phyloP scores from a whole-genome alignment of 257 asterid species.

The Ajuga chamaepitys region DNA sequence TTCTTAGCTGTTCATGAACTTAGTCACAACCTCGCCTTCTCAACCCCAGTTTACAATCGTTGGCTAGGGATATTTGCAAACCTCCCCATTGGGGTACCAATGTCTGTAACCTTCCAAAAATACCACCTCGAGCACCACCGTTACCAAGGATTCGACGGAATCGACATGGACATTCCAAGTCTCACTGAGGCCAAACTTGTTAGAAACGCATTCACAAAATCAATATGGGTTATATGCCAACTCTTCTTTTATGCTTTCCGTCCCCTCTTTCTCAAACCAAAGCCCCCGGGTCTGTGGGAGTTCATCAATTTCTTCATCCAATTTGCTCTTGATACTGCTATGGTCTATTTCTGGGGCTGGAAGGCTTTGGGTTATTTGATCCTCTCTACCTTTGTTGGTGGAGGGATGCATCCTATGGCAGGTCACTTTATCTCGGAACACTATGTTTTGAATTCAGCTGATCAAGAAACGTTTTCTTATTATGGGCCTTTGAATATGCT shows the following conservation, averaged over 20 bases:
- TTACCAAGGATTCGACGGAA: slow-evolving; percentile 90
- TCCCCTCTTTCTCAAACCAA: slow-evolving; percentile 84
- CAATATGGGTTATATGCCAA: slow-evolving; percentile 75
- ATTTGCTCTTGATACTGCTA: slow-evolving; percentile 49
- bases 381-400: slow-evolving; percentile 85
- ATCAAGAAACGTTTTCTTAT: slow-evolving; percentile 86
- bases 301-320: slow-evolving; percentile 56
- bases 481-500: slow-evolving; percentile 81
- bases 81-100: slow-evolving; percentile 92
- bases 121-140: slow-evolving; percentile 98
- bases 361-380: slow-evolving; percentile 69
- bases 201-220: slow-evolving; percentile 43
- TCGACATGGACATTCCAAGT: slow-evolving; percentile 88
- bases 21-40: slow-evolving; percentile 92
- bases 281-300: slow-evolving; percentile 96
- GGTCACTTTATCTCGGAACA: slow-evolving; percentile 95
- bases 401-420: slow-evolving; percentile 97
- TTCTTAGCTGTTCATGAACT: slow-evolving; percentile 93
- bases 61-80: slow-evolving; percentile 92
- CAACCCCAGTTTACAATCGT: slow-evolving; percentile 70
- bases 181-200: slow-evolving; percentile 56
- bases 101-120: slow-evolving; percentile 96
- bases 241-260: slow-evolving; percentile 91
- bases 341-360: slow-evolving; percentile 79
- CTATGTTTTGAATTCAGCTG: slow-evolving; percentile 53